These are phyloP conservation scores for Gossypium arboreum DNA, from an alignment of 345 rosid genomes.

Conservation along the genomic window DNA sequence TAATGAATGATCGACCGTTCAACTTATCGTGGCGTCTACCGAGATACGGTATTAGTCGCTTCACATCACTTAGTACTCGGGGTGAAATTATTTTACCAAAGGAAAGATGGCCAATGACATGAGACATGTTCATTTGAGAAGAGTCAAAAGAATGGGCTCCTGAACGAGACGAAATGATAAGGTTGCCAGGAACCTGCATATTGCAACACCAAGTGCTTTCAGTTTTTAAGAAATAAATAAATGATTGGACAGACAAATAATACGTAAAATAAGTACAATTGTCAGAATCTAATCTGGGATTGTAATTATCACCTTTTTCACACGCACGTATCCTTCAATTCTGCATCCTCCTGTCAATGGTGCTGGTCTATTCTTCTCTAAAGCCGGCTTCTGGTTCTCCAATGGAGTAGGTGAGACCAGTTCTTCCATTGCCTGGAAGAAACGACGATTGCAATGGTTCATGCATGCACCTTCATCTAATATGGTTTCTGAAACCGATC, in stretches of 20 bases:
- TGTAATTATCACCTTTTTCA: conserved; percentile 64
- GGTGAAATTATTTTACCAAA: conserved; percentile 73
- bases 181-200: conserved; percentile 91
- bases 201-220: conserved; percentile 9
- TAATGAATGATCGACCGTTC: conserved; percentile 71
- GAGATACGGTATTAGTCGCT: conserved; percentile 67
- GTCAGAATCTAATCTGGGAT: background rate
- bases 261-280: background rate
- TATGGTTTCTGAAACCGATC: background rate
- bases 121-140: conserved; percentile 91
- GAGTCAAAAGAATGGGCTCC: conserved; percentile 91
- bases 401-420: conserved; percentile 59
- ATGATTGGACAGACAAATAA: background rate
- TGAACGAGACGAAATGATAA: conserved; percentile 80
- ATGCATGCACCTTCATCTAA: background rate
- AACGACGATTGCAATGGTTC: conserved; percentile 5
- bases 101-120: conserved; percentile 81
- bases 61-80: conserved; percentile 52
- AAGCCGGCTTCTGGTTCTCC: conserved; percentile 49
- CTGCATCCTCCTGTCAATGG: conserved; percentile 90
- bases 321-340: conserved; percentile 94
- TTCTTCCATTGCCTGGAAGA: conserved; percentile 63
- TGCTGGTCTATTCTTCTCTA: conserved; percentile 73
- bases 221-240: background rate
- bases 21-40: conserved; percentile 80